These are phyloP conservation scores for Kitagawia praeruptora DNA, from an alignment of 129 eudicot genomes.

Conservation along the genomic window DNA sequence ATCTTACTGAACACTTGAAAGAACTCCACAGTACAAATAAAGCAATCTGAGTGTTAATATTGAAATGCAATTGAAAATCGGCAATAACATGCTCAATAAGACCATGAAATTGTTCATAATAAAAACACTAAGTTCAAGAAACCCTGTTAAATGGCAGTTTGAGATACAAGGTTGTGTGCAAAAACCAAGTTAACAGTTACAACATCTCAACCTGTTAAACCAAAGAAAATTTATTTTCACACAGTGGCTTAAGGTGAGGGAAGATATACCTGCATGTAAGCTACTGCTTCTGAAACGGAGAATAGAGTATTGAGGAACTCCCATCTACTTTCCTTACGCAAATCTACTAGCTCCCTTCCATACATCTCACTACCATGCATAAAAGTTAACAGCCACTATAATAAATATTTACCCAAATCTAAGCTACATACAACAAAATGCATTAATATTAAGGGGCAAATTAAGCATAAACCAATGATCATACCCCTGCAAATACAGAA, in stretches of 20 bases:
- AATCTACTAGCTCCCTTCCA: slow-evolving; percentile 96
- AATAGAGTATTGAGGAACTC: slow-evolving; percentile 90
- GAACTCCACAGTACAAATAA: background rate
- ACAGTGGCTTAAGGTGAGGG: slow-evolving; percentile 12
- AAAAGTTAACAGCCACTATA: slow-evolving; percentile 26
- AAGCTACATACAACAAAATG: slow-evolving; percentile 1
- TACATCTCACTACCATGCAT: slow-evolving; percentile 82
- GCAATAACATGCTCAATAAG: background rate
- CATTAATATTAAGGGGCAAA: background rate
- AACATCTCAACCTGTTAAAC: slow-evolving; percentile 9
- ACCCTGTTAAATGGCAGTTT: background rate
- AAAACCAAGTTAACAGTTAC: background rate
- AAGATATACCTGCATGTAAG: slow-evolving; percentile 83
- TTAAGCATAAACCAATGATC: slow-evolving; percentile 8
- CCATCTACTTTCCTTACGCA: slow-evolving; percentile 86
- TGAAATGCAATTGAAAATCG: slow-evolving; percentile 6
- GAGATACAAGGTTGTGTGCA: background rate
- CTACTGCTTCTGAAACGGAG: slow-evolving; percentile 97
- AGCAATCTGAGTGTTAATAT: background rate
- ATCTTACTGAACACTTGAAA: background rate
- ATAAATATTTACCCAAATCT: slow-evolving; percentile 15
- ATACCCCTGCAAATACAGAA: slow-evolving; percentile 4
- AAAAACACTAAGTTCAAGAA: slow-evolving; percentile 1
- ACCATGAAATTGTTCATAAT: background rate
- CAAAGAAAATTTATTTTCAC: slow-evolving; percentile 6